phyloP scores from a whole-genome alignment of 768 basidiomycete genomes.

The Hericium alpestre region DNA sequence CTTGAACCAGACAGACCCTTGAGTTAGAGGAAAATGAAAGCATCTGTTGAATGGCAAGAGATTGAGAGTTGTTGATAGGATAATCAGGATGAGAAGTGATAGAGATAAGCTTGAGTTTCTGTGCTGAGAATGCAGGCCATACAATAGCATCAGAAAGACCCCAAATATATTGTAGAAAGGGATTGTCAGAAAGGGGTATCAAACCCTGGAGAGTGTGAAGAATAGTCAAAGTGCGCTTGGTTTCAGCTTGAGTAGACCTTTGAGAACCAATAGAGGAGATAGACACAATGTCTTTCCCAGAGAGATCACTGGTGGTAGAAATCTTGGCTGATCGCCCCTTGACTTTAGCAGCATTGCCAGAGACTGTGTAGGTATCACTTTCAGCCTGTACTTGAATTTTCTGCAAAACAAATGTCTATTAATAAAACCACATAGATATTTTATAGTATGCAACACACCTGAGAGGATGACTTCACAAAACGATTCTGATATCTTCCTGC shows the following conservation, averaged over 20 bases:
- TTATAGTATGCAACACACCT: not conserved
- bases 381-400: constrained; percentile 15
- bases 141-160: constrained; percentile 18
- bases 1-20: constrained; percentile 25
- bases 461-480: not conserved
- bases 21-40: constrained; percentile 23
- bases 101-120: constrained; percentile 10
- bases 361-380: constrained; percentile 12
- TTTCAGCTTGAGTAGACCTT: constrained; percentile 49
- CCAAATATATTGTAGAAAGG: constrained; percentile 22
- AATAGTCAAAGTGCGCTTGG: constrained; percentile 23
- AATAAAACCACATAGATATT: not conserved
- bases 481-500: constrained; percentile 9
- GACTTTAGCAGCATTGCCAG: constrained; percentile 14
- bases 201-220: constrained; percentile 27
- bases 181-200: constrained; percentile 19
- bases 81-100: constrained; percentile 14
- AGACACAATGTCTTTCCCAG: constrained; percentile 20
- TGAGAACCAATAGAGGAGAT: constrained; percentile 46
- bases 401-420: not conserved
- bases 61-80: constrained; percentile 31
- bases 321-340: constrained; percentile 14
- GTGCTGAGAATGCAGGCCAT: constrained; percentile 28
- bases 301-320: constrained; percentile 15
- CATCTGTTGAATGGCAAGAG: constrained; percentile 26